A percentile compares a stretch with the other conserved stretches of the same genome.
phyloP scores from a whole-genome alignment of 345 rosid species.

The Citrus sp. region DNA sequence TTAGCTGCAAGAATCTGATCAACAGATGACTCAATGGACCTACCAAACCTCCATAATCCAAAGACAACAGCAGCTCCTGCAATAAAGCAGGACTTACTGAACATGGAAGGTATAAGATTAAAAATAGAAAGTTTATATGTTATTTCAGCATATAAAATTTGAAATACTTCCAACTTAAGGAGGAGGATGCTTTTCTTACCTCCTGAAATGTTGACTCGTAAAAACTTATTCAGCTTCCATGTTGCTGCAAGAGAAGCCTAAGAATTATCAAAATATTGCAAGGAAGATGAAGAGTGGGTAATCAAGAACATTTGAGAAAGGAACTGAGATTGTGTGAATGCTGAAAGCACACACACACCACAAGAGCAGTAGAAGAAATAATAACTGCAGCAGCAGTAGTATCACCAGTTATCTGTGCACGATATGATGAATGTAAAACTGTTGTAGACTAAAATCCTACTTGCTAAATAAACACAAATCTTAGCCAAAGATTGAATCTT shows the following conservation, averaged over 20 bases:
- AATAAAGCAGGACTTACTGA: background rate
- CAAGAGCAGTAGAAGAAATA: background rate
- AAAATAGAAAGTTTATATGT: background rate
- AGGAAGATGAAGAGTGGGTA: background rate
- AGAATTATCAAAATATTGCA: conserved; percentile 9
- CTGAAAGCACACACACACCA: background rate
- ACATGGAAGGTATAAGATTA: background rate
- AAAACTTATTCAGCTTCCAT: conserved; percentile 29
- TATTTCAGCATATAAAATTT: background rate
- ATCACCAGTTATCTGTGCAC: background rate
- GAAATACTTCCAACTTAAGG: background rate
- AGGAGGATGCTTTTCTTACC: conserved; percentile 23
- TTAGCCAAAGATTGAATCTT: background rate
- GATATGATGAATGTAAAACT: background rate
- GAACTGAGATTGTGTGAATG: background rate
- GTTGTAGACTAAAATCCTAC: background rate
- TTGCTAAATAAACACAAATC: background rate
- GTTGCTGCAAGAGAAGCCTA: conserved; percentile 33
- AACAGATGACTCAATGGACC: conserved; percentile 40
- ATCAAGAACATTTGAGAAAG: background rate
- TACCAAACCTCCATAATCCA: conserved; percentile 34
- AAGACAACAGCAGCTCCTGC: conserved; percentile 42
- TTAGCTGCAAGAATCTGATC: conserved; percentile 62
- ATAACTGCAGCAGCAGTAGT: background rate
- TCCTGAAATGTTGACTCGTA: conserved; percentile 22